A percentile compares a stretch with the other conserved stretches of the same genome.
Conservation (phyloP, 73 alveolate species). For the Tetrahymena malaccensis region DNA sequence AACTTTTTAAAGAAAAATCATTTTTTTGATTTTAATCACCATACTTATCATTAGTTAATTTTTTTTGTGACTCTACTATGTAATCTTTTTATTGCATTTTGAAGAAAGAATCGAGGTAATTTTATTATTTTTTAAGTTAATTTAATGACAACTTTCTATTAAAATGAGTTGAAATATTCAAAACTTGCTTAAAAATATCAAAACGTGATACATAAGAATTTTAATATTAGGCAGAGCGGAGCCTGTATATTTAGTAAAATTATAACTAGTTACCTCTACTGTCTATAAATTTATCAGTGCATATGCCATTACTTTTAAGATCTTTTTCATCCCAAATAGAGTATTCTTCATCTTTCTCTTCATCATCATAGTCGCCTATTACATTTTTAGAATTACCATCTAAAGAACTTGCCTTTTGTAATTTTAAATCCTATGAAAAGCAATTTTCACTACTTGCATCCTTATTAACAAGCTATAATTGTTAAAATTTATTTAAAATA, state of each 20-base stretch:
- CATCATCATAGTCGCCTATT: not conserved
- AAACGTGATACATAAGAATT: not conserved
- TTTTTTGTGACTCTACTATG: too few relatives aligned
- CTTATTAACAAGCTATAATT: too few relatives aligned
- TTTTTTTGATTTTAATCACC: too few relatives aligned
- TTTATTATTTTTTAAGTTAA: not conserved
- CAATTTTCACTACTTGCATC: too few relatives aligned
- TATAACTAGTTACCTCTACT: not conserved
- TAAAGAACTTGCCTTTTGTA: too few relatives aligned
- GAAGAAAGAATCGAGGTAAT: not conserved
- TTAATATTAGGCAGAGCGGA: not conserved
- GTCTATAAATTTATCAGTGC: not conserved
- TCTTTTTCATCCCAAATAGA: not conserved
- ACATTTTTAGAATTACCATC: too few relatives aligned
- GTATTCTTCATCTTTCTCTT: not conserved
- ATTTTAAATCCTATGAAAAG: too few relatives aligned
- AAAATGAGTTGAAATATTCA: not conserved
- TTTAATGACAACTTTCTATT: not conserved
- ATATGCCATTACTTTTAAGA: not conserved
- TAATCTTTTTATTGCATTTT: too few relatives aligned
- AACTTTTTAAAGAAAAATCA: too few relatives aligned
- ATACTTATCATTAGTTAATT: too few relatives aligned
- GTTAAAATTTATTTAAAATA: too few relatives aligned
- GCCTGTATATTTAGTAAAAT: not conserved
- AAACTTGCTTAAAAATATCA: not conserved